phyloP scores from a whole-genome alignment of 257 asterid species.

The Solanum neorickii region DNA sequence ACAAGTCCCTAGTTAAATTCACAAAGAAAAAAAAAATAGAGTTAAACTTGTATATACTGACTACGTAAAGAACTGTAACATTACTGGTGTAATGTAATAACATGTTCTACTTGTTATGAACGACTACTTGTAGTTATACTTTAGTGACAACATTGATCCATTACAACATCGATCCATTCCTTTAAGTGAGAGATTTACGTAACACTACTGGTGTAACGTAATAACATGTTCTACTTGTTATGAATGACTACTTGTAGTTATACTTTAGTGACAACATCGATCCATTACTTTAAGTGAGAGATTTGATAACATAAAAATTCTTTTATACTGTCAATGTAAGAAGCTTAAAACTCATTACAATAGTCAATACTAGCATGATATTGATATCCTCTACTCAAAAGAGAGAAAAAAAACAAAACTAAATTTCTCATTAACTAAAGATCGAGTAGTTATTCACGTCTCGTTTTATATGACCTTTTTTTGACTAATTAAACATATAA shows the following conservation, averaged over 20 bases:
- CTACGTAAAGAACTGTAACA: fast-evolving
- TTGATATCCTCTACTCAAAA: not conserved
- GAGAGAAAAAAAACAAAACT: not conserved
- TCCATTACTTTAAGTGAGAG: not conserved
- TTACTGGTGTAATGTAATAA: not conserved
- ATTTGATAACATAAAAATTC: not conserved
- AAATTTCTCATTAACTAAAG: not conserved
- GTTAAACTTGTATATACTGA: not conserved
- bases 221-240: not conserved
- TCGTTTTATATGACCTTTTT: not conserved
- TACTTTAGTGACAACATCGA: not conserved
- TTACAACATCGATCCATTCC: too few relatives aligned
- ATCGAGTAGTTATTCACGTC: not conserved
- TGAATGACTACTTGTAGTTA: not conserved
- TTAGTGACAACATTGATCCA: not conserved
- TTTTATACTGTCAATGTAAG: not conserved
- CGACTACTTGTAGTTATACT: not conserved
- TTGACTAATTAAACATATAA: not conserved
- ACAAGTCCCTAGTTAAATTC: slow-evolving; percentile 39
- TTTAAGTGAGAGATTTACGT: not conserved
- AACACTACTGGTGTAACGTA: not conserved
- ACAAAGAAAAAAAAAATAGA: not conserved
- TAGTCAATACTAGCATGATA: not conserved
- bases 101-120: not conserved
- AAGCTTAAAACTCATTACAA: not conserved